Base-by-base conservation (phyloP, 371 early-diverging fungal genomes). In the Lichtheimia ornata region DNA sequence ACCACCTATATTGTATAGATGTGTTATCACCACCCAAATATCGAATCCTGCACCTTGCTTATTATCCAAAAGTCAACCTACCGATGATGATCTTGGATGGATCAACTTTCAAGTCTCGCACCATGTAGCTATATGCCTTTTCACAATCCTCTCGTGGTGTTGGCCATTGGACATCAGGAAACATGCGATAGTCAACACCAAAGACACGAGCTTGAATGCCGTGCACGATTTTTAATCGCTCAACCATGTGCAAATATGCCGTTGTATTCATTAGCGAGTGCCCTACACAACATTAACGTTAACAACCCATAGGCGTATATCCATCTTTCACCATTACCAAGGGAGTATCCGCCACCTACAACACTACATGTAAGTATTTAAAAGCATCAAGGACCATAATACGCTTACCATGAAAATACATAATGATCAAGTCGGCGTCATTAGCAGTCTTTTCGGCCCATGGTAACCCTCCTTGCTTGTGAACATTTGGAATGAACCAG, bases 401-500 rank as follows among this genome's bases (percentile, higher is more conserved):
- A 47, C 4, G 22, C 52, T 17, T 65, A 71, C 76, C 76, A 49
- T 76, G 76, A 27, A 76, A 63, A 28, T 68, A 76, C 13, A 68
- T 64, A 6, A 76, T 60, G 11, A 72, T 53, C 17, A 73, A 12
- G 28, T 72, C 70, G 6, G 65, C 64, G 35, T 64, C 60, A 12
- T 41, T 53, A 6, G 64, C 62, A 2, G 67, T 56, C 12, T 61
- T 28, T 41, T 69, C 70, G 6, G 56, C 63, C 54, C 55, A 62
- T 28, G 17, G 24, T 12, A 53, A n/a, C 1, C 44, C 49, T 30
- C 63, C 44, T 5, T 65, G 30, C 35, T 55, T 40, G 20, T 24
- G 28, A 12, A 41, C 54, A 42, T 63, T 56, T n/a, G 25, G 50
- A 5, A 59, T 54, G 35, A 72, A 59, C 73, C 73, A 73, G 44